Percentiles rank a stretch among this genome's conserved stretches.
phyloP scores from a whole-genome alignment of 2,329 filamentous ascomycete species.

The Hypoxylon sp. region DNA sequence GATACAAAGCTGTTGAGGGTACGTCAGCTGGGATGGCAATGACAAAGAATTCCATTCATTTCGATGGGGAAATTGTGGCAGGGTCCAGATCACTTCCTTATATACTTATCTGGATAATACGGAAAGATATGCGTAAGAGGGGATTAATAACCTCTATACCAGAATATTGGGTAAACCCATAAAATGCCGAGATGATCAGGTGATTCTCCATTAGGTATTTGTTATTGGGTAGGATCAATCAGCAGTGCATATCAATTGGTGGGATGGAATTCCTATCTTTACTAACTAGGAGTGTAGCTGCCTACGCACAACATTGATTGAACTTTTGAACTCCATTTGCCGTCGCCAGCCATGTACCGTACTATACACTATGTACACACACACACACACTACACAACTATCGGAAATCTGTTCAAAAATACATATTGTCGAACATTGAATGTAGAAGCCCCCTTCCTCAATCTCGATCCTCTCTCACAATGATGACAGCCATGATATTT shows the following conservation, averaged over 20 bases:
- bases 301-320: constrained; percentile 5
- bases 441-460: constrained; percentile 6
- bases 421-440: constrained; percentile 2
- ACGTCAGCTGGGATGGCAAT: constrained; percentile 16
- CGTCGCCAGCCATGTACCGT: constrained; percentile 8
- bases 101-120: background rate
- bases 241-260: constrained; percentile 31
- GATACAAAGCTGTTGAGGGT: background rate
- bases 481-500: constrained; percentile 41
- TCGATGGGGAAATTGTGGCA: constrained; percentile 17
- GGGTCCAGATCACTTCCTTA: background rate
- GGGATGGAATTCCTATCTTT: constrained; percentile 22
- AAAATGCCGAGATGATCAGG: constrained; percentile 19
- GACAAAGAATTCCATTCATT: constrained; percentile 34
- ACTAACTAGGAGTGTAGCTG: no score
- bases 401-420: constrained; percentile 6
- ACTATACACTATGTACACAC: no score
- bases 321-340: background rate
- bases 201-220: constrained; percentile 27
- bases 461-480: constrained; percentile 48
- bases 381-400: background rate
- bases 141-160: background rate
- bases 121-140: constrained; percentile 5
- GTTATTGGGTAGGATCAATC: constrained; percentile 22
- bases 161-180: constrained; percentile 7